Evolutionary conservation across 345 rosid genomes (phyloP).

Genomic region (Boechera stricta): DNA sequence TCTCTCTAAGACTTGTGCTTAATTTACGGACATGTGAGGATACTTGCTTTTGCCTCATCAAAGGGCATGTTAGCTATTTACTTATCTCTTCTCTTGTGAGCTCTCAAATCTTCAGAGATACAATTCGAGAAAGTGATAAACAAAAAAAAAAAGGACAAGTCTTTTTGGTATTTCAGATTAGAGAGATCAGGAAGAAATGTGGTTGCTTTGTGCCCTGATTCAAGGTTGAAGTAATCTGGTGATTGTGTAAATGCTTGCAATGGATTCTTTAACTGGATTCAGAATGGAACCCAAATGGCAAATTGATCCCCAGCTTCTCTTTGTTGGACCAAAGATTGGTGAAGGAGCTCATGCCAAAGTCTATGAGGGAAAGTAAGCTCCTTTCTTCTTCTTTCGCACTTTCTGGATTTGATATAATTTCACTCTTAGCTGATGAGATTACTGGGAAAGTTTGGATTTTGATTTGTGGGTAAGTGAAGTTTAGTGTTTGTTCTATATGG

Average conservation of each 20-base stretch:
- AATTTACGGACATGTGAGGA: slow-evolving; percentile 51
- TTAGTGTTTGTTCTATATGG: slow-evolving; percentile 1
- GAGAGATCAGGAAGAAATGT: slow-evolving; percentile 41
- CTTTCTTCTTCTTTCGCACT: slow-evolving; percentile 15
- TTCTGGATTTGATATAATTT: neutral
- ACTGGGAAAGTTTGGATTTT: slow-evolving; percentile 34
- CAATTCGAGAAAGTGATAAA: slow-evolving; percentile 30
- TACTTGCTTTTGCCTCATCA: slow-evolving; percentile 52
- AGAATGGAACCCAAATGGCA: slow-evolving; percentile 77
- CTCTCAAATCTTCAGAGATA: slow-evolving; percentile 28
- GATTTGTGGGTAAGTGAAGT: slow-evolving; percentile 15
- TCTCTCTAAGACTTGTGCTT: slow-evolving; percentile 40
- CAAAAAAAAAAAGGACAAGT: neutral
- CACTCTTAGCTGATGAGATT: neutral
- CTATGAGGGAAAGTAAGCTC: slow-evolving; percentile 93
- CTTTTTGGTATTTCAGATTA: slow-evolving; percentile 21
- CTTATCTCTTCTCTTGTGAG: slow-evolving; percentile 48
- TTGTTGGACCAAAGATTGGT: slow-evolving; percentile 96
- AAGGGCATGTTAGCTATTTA: slow-evolving; percentile 48
- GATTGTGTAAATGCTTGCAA: slow-evolving; percentile 39
- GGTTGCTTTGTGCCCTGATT: slow-evolving; percentile 36
- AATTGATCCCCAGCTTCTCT: slow-evolving; percentile 89
- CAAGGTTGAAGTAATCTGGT: slow-evolving; percentile 36
- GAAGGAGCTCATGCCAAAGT: slow-evolving; percentile 99
- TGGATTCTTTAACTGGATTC: slow-evolving; percentile 80